Percentiles rank a stretch among this genome's conserved stretches.
Conservation (phyloP, 2,329 filamentous ascomycete genomes). For the Catunica adiposa region DNA sequence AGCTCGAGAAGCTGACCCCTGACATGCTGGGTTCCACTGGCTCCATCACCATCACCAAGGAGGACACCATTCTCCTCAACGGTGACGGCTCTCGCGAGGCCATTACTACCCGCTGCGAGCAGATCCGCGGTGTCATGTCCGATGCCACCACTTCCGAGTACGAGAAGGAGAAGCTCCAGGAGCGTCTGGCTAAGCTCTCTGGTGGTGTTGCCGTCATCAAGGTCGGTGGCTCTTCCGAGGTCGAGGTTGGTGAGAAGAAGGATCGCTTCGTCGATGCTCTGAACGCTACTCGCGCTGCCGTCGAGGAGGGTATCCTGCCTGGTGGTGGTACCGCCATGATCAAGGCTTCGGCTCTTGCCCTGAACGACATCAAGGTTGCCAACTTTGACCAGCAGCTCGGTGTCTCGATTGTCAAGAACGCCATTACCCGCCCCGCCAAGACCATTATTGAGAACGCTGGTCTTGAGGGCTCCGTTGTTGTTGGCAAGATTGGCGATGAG, state of each 20-base stretch:
- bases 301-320: slow-evolving; percentile 97
- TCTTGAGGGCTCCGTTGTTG: slow-evolving; percentile 84
- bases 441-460: slow-evolving; percentile 97
- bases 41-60: slow-evolving; percentile 99
- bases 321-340: slow-evolving; percentile 96
- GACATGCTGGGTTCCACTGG: slow-evolving; percentile 96
- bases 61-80: slow-evolving; percentile 97
- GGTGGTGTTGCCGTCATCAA: slow-evolving; percentile 99
- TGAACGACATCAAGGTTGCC: slow-evolving; percentile 63
- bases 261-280: slow-evolving; percentile 96
- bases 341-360: slow-evolving; percentile 85
- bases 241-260: slow-evolving; percentile 99
- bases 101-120: slow-evolving; percentile 90
- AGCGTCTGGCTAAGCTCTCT: slow-evolving; percentile 97
- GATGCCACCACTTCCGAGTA: slow-evolving; percentile 94
- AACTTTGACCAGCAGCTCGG: slow-evolving; percentile 99
- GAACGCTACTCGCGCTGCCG: slow-evolving; percentile 92
- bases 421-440: slow-evolving; percentile 86
- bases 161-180: slow-evolving; percentile 99
- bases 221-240: slow-evolving; percentile 92
- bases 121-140: slow-evolving; percentile 92
- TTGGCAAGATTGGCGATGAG: slow-evolving; percentile 96
- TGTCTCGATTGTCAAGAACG: slow-evolving; percentile 93
- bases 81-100: slow-evolving; percentile 89
- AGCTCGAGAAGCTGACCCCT: slow-evolving; percentile 92